Conservation (phyloP, 2,329 filamentous ascomycete species). For the Xylariaceae sp. region DNA sequence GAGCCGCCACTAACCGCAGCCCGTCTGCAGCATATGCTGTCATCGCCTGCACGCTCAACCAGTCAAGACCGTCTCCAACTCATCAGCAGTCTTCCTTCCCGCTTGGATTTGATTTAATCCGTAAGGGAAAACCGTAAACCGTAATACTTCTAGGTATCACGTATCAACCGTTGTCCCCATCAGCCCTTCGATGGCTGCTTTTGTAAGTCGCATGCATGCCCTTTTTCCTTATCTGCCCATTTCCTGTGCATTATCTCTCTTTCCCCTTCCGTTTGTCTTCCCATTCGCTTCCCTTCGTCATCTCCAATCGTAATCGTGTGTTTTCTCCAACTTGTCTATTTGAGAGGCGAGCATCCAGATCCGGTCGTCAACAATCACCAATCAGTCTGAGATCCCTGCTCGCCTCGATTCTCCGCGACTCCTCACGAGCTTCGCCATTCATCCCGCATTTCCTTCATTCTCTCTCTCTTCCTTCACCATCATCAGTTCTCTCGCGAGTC, state of each 20-base stretch:
- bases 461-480: background rate
- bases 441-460: background rate
- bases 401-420: background rate
- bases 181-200: constrained; percentile 29
- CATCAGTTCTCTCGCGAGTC: background rate
- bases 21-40: background rate
- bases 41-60: background rate
- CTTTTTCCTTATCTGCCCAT: background rate
- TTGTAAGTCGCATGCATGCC: constrained; percentile 31
- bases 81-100: background rate
- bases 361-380: too few relatives aligned
- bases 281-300: background rate
- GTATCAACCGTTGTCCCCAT: background rate
- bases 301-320: background rate
- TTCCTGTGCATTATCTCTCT: background rate
- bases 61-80: background rate
- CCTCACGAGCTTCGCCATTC: background rate
- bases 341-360: background rate
- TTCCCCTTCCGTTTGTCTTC: background rate
- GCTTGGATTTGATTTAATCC: too few relatives aligned
- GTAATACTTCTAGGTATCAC: too few relatives aligned
- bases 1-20: background rate
- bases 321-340: background rate
- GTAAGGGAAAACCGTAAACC: too few relatives aligned
- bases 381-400: background rate